Percentiles rank a stretch among this genome's conserved stretches.
Conservation (phyloP, 2,329 filamentous ascomycete genomes). For the Colletotrichum sp. region DNA sequence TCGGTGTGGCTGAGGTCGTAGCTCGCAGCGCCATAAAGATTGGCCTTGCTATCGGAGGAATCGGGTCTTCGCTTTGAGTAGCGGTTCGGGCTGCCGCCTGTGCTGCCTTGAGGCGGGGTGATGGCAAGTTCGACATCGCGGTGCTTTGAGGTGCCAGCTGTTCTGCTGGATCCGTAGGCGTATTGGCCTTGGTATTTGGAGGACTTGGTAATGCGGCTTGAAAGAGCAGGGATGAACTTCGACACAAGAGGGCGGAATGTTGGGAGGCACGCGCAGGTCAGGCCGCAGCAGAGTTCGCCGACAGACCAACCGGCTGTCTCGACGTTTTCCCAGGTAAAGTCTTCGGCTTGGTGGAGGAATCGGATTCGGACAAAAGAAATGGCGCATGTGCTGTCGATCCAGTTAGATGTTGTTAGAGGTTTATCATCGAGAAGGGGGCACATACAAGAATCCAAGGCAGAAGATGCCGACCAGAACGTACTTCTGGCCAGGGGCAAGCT, state of each 20-base stretch:
- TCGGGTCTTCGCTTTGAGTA: background rate
- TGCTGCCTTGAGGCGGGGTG: background rate
- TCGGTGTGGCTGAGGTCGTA: background rate
- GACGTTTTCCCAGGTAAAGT: constrained; percentile 27
- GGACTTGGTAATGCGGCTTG: background rate
- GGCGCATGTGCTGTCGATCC: constrained; percentile 19
- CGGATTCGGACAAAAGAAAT: constrained; percentile 29
- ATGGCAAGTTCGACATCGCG: constrained; percentile 3
- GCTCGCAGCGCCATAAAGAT: background rate
- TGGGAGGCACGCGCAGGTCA: constrained; percentile 27
- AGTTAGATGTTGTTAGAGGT: background rate
- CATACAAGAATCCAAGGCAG: constrained; percentile 24
- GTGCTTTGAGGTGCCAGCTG: background rate
- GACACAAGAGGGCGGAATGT: constrained; percentile 27
- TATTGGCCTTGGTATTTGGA: background rate
- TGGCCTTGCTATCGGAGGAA: background rate
- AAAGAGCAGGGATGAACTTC: background rate
- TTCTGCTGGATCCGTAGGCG: background rate
- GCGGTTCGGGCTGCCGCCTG: background rate
- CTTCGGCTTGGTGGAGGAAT: constrained; percentile 21
- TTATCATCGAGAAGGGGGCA: background rate
- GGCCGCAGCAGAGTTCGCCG: constrained; percentile 25
- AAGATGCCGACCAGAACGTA: constrained; percentile 27
- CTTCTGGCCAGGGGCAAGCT: constrained; percentile 18
- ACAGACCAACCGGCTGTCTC: constrained; percentile 27